Evolutionary conservation across 2,329 filamentous ascomycete species (phyloP), one percentile per base, ranked within the genome.

Genomic region (Aureobasidium sp.): DNA sequence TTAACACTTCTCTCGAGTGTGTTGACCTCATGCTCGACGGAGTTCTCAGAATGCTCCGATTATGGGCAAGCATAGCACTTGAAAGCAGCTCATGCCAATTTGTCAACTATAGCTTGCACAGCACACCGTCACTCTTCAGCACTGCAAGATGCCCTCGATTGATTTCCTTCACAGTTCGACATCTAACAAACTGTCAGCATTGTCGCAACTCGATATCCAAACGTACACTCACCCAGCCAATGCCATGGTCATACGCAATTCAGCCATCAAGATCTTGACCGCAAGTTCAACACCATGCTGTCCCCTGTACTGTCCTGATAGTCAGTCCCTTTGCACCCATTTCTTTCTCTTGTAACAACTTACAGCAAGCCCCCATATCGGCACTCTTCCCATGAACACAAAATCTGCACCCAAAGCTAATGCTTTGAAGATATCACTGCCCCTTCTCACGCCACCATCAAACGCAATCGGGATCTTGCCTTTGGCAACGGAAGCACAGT

Each of bases 391-490:
- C 8, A 80, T 70, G 78, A 72, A 83, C 63, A 73, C 78, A 68
- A 74, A 81, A 59, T 80, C 73, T 0, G 80, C 81, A 2, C 80
- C 80, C 2, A 83, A 69, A 2, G 79, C 78, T 2, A 83, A 69
- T 1, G 82, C 82, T 68, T 85, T 85, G 72, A 85, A 80, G 12
- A 84, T 76, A 68, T 86, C 83, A 0, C 77, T 80, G 0, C 82
- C 83, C 15, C 79, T 77, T 42, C 83, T 69, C 36, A 85, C 79
- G 0, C 83, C 82, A 12, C 78, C 80, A 67, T 89, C 87, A 17
- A 88, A 81, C 47, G 87, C 78, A 22, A 89, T 77, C 0, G 81
- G 80, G n/a, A 87, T 75, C 63, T 78, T 79, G 20, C 79, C 78
- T 2, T 70, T 66, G 1, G 73, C 75, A 6, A 73, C 74, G 2